Conservation (phyloP, 2,329 filamentous ascomycete species). For the Elsinoe perseae region DNA sequence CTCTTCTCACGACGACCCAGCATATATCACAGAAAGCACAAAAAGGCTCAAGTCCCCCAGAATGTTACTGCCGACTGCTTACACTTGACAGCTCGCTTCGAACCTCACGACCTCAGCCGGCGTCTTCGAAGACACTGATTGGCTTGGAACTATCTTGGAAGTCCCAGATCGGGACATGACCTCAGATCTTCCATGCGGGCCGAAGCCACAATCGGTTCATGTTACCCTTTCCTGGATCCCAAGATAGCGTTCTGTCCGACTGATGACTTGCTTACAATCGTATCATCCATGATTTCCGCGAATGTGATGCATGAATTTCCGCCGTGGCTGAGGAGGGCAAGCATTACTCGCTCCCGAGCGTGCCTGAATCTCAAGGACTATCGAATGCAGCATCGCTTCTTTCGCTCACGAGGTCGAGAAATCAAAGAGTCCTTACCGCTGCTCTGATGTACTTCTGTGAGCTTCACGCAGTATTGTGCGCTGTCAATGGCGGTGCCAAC, state of each 20-base stretch:
- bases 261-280: not conserved
- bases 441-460: not conserved
- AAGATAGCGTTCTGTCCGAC: not conserved
- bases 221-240: not conserved
- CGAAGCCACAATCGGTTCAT: slow-evolving; percentile 6
- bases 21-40: not conserved
- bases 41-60: not conserved
- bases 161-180: slow-evolving; percentile 5
- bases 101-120: not conserved
- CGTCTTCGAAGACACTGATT: not conserved
- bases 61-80: not conserved
- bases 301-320: not conserved
- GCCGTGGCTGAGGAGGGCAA: slow-evolving; percentile 4
- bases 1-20: too few relatives aligned
- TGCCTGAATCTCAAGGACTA: not conserved
- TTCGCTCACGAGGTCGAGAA: slow-evolving; percentile 2
- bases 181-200: slow-evolving; percentile 1
- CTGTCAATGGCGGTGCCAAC: not conserved
- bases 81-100: slow-evolving; percentile 9
- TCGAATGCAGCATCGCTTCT: slow-evolving; percentile 9
- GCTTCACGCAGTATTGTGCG: not conserved
- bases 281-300: not conserved
- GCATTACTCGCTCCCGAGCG: not conserved
- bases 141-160: slow-evolving; percentile 6
- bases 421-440: not conserved